Percentiles rank a stretch among this genome's conserved stretches.
Conservation (phyloP, 805 yeast species). For the Metschnikowia colocasiae region DNA sequence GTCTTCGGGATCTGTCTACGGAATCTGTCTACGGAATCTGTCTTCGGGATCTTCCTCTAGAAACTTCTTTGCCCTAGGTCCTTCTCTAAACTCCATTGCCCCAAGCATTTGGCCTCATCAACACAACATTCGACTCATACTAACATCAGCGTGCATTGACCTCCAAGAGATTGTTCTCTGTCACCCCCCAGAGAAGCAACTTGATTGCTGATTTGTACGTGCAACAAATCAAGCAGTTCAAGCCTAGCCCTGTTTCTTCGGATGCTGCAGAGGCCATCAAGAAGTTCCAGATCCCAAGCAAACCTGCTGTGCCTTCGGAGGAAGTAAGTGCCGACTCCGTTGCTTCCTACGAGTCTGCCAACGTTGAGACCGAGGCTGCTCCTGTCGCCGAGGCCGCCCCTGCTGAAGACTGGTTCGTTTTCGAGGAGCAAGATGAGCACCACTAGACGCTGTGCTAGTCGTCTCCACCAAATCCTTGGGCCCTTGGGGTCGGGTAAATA, state of each 20-base stretch:
- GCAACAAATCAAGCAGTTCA: conserved; percentile 82
- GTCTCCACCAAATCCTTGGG: not conserved
- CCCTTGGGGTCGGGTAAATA: not conserved
- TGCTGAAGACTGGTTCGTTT: conserved; percentile 74
- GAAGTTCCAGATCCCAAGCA: conserved; percentile 77
- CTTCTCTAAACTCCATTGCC: too few relatives aligned
- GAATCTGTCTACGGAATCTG: too few relatives aligned
- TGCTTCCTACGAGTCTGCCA: conserved; percentile 61
- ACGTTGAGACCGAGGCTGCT: conserved; percentile 61
- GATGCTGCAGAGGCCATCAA: conserved; percentile 77
- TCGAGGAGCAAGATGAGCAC: conserved; percentile 64
- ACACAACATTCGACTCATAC: too few relatives aligned
- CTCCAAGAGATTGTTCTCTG: conserved; percentile 39
- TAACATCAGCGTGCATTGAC: conserved; percentile 27
- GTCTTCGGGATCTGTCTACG: too few relatives aligned
- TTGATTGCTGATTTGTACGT: conserved; percentile 81
- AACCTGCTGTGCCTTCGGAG: conserved; percentile 69
- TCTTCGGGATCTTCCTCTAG: too few relatives aligned
- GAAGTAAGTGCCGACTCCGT: conserved; percentile 70
- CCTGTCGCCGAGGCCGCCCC: conserved; percentile 35
- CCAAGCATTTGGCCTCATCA: not conserved
- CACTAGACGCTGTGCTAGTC: conserved; percentile 26
- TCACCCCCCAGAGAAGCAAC: conserved; percentile 47
- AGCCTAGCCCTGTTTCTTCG: conserved; percentile 72
- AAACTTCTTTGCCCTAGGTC: too few relatives aligned